phyloP scores from a whole-genome alignment of 768 basidiomycete species.

The Scleroderma citrinum region DNA sequence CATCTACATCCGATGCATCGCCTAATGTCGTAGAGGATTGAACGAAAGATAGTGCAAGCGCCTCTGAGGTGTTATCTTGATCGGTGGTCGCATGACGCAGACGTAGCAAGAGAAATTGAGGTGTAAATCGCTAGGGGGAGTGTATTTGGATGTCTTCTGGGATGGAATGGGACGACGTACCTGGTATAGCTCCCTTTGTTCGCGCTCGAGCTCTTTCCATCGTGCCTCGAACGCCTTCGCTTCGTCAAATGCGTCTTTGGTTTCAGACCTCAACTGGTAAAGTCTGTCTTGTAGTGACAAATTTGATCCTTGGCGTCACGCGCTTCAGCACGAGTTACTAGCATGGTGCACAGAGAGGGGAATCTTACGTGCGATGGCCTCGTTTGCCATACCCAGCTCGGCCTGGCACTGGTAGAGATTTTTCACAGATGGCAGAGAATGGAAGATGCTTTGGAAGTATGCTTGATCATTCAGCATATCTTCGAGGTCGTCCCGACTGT shows the following conservation, averaged over 20 bases:
- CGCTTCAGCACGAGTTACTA: slow-evolving; percentile 5
- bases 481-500: slow-evolving; percentile 87
- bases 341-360: neutral
- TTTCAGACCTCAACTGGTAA: slow-evolving; percentile 71
- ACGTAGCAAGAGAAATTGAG: slow-evolving; percentile 84
- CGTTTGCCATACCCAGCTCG: slow-evolving; percentile 78
- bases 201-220: slow-evolving; percentile 84
- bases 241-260: slow-evolving; percentile 82
- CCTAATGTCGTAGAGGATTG: slow-evolving; percentile 42
- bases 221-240: slow-evolving; percentile 74
- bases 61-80: slow-evolving; percentile 87
- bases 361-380: slow-evolving; percentile 75
- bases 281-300: slow-evolving; percentile 69
- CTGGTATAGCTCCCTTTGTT: slow-evolving; percentile 86
- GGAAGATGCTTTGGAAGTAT: slow-evolving; percentile 86
- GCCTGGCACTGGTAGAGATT: slow-evolving; percentile 69
- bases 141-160: slow-evolving; percentile 8
- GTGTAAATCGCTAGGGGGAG: slow-evolving; percentile 63
- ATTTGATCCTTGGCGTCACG: slow-evolving; percentile 54
- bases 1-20: slow-evolving; percentile 57
- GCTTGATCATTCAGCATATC: slow-evolving; percentile 74
- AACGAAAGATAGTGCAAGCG: slow-evolving; percentile 77
- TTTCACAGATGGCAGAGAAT: slow-evolving; percentile 70
- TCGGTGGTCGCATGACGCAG: slow-evolving; percentile 83
- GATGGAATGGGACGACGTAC: slow-evolving; percentile 34